phyloP scores from a whole-genome alignment of 2,329 filamentous ascomycete species.

The Ceratocystis huliohia region DNA sequence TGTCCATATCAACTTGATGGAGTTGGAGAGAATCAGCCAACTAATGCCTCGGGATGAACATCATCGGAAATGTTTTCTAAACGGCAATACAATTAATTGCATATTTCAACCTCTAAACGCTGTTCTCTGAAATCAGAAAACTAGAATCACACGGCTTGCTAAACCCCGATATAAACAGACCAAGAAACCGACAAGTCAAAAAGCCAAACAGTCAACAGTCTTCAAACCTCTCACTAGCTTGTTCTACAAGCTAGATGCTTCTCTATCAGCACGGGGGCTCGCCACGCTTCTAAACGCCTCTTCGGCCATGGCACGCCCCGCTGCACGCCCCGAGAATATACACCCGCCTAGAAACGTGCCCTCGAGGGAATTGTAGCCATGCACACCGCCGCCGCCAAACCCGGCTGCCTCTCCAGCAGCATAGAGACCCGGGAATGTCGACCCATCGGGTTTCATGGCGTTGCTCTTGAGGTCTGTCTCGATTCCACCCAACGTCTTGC shows the following conservation, averaged over 20 bases:
- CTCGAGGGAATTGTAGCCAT: slow-evolving; percentile 50
- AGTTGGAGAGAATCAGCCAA: too few relatives aligned
- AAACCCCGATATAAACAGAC: background rate
- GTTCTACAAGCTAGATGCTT: slow-evolving; percentile 2
- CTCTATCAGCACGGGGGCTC: background rate
- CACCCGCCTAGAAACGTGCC: slow-evolving; percentile 51
- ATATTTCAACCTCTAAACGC: too few relatives aligned
- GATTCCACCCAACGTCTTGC: slow-evolving; percentile 48
- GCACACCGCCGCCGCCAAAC: slow-evolving; percentile 49
- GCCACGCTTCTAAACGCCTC: slow-evolving; percentile 26
- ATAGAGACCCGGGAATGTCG: slow-evolving; percentile 41
- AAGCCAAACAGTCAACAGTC: too few relatives aligned
- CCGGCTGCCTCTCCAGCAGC: slow-evolving; percentile 49
- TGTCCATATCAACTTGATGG: too few relatives aligned
- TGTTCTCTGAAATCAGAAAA: background rate
- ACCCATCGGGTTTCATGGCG: slow-evolving; percentile 38
- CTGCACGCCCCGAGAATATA: slow-evolving; percentile 48
- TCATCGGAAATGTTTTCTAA: too few relatives aligned
- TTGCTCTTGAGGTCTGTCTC: slow-evolving; percentile 47
- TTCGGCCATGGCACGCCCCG: slow-evolving; percentile 42
- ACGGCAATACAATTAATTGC: too few relatives aligned
- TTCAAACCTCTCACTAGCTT: background rate
- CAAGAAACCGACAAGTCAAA: too few relatives aligned
- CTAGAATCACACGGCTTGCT: background rate
- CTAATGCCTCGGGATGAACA: too few relatives aligned